Evolutionary conservation across 2,329 filamentous ascomycete genomes (phyloP).

Genomic region (Pseudocercospora fijiensis): DNA sequence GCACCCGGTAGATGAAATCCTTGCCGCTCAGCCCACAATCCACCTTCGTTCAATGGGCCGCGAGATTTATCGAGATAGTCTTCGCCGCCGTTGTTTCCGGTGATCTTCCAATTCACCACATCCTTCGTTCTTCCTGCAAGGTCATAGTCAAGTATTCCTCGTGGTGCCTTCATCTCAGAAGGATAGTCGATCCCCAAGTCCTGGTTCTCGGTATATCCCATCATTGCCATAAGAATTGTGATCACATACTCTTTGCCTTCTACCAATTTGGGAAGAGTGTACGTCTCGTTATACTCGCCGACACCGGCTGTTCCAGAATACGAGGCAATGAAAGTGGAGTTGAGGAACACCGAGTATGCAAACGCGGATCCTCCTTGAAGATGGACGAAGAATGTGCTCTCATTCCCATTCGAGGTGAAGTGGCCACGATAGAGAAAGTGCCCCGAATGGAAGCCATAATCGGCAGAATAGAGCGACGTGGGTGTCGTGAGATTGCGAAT

Average conservation of each 20-base stretch:
- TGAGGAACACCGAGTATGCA: slow-evolving; percentile 67
- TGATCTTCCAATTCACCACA: slow-evolving; percentile 63
- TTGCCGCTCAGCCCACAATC: slow-evolving; percentile 61
- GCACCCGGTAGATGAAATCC: slow-evolving; percentile 61
- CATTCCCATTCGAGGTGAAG: slow-evolving; percentile 64
- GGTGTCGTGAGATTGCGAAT: slow-evolving; percentile 57
- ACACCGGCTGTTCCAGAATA: slow-evolving; percentile 58
- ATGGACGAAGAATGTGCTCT: slow-evolving; percentile 53
- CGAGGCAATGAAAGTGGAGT: slow-evolving; percentile 62
- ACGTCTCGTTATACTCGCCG: slow-evolving; percentile 55
- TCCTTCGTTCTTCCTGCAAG: slow-evolving; percentile 50
- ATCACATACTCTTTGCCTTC: slow-evolving; percentile 61
- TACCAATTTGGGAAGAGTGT: slow-evolving; percentile 54
- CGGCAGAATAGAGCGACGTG: slow-evolving; percentile 62
- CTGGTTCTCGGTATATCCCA: slow-evolving; percentile 68
- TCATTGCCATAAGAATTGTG: slow-evolving; percentile 71
- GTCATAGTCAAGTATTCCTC: slow-evolving; percentile 62
- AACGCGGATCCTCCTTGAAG: slow-evolving; percentile 68
- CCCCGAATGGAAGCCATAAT: slow-evolving; percentile 73
- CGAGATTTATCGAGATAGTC: slow-evolving; percentile 59
- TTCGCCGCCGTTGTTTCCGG: slow-evolving; percentile 67
- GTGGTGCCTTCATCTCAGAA: slow-evolving; percentile 61
- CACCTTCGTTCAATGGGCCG: slow-evolving; percentile 67
- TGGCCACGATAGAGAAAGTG: slow-evolving; percentile 68
- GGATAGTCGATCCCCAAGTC: slow-evolving; percentile 45